Base-by-base conservation (phyloP, 345 rosid genomes). In the Brassica rapa region DNA sequence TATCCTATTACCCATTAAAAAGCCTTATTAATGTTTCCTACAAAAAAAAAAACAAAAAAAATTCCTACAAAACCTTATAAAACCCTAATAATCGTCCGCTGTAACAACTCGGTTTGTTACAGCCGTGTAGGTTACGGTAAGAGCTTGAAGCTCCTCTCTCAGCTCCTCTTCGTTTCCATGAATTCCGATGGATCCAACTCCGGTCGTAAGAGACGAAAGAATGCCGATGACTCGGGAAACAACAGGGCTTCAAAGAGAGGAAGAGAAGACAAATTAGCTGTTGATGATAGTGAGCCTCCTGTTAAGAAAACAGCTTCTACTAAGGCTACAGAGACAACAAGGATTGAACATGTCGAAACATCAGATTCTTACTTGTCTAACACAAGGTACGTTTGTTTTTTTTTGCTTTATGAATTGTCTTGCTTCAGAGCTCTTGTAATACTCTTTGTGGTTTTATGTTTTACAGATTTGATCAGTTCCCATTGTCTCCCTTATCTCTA, bases 391-490 rank as follows among this genome's bases (percentile, higher is more conserved):
- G 16, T n/a, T 49, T 62, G 8, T 35, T 35, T 35, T 35, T 32
- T 35, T 23, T 37, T 29, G 5, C 24, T 7, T 16, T 35, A 4
- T 39, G 23, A 16, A 43, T 33, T 14, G 19, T 33, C 33, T 12
- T 66, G 14, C 46, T 39, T 39, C 14, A 39, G 46, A 66, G 55
- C 19, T 51, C 15, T 27, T 39, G 46, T 39, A 79, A 39, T 68
- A 33, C 8, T 74, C 68, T 69, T 6, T 51, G 4, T 68, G 55
- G n/a, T 37, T 39, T 15, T 30, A 77, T 84, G 71, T 37, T 68
- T 83, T 60, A 83, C 90, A 96, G 99, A 72, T 96, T 96, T 83
- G 97, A 91, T 83, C 93, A 90, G 49, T 91, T 85, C 71, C 74
- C 88, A 23, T 21, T 93, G 69, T 96, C 99, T 57, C 90, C 95